Percentiles rank a stretch among this genome's conserved stretches.
Conservation (phyloP, 2,329 filamentous ascomycete species). For the Orbilia oligospora region DNA sequence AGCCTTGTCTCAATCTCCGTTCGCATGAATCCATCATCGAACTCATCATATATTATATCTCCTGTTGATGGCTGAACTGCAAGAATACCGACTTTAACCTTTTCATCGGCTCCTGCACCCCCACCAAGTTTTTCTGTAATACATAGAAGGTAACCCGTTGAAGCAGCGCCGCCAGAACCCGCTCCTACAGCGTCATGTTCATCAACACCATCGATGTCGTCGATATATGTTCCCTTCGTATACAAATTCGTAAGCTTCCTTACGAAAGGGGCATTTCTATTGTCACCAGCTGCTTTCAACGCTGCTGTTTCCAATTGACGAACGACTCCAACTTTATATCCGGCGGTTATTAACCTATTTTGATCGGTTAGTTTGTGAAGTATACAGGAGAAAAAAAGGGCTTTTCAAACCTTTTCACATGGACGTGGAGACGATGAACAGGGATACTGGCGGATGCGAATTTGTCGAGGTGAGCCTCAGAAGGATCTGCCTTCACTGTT, state of each 20-base stretch:
- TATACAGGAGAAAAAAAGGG: too few species aligned
- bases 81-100: conserved; percentile 89
- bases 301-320: conserved; percentile 95
- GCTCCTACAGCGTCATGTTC: conserved; percentile 65
- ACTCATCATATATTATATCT: conserved; percentile 94
- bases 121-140: conserved; percentile 88
- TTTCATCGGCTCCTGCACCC: conserved; percentile 88
- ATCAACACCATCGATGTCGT: conserved; percentile 87
- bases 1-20: conserved; percentile 96
- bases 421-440: conserved; percentile 89
- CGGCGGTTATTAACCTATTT: conserved; percentile 80
- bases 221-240: conserved; percentile 97
- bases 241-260: conserved; percentile 96
- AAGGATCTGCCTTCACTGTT: conserved; percentile 73
- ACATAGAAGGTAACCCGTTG: conserved; percentile 90
- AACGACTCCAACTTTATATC: conserved; percentile 96
- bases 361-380: not conserved
- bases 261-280: conserved; percentile 90
- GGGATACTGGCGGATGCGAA: conserved; percentile 98
- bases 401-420: conserved; percentile 78
- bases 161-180: conserved; percentile 73
- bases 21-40: conserved; percentile 97
- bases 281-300: conserved; percentile 93
- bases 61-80: conserved; percentile 96
- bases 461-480: conserved; percentile 89